Percentiles rank a stretch among this genome's conserved stretches.
These are phyloP conservation scores for Turnera subulata DNA, from an alignment of 345 rosid genomes.

Conservation along the genomic window DNA sequence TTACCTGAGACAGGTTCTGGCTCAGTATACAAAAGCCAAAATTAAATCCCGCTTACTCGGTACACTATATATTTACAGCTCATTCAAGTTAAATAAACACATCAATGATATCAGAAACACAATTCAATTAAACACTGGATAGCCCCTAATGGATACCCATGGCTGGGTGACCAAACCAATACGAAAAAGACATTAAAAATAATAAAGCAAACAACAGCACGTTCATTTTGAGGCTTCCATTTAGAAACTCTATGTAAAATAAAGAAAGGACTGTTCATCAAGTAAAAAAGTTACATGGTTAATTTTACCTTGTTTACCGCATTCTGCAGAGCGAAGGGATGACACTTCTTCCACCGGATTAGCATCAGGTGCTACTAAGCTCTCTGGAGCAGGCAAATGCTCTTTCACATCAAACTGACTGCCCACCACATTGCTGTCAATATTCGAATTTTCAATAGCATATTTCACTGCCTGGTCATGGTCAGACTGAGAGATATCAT, in stretches of 20 bases:
- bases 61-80: constrained; percentile 1
- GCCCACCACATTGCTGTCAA: constrained; percentile 17
- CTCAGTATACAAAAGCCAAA: constrained; percentile 9
- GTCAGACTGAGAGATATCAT: constrained; percentile 61
- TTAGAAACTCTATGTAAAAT: no score
- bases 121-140: neutral
- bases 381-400: constrained; percentile 14
- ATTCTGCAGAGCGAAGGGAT: constrained; percentile 6
- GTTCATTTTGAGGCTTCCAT: no score
- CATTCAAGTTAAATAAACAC: neutral
- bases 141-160: neutral
- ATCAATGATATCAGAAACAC: neutral
- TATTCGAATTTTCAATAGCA: constrained; percentile 19
- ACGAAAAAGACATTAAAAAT: no score
- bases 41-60: neutral
- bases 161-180: no score
- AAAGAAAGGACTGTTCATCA: no score
- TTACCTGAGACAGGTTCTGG: constrained; percentile 4
- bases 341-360: constrained; percentile 4
- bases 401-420: constrained; percentile 20
- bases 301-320: constrained; percentile 35
- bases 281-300: neutral
- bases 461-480: constrained; percentile 30
- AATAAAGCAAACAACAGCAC: no score
- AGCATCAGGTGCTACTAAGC: constrained; percentile 17